These are phyloP conservation scores for Golubevia pallescens DNA, from an alignment of 1,284 basidiomycete genomes.

Conservation along the genomic window DNA sequence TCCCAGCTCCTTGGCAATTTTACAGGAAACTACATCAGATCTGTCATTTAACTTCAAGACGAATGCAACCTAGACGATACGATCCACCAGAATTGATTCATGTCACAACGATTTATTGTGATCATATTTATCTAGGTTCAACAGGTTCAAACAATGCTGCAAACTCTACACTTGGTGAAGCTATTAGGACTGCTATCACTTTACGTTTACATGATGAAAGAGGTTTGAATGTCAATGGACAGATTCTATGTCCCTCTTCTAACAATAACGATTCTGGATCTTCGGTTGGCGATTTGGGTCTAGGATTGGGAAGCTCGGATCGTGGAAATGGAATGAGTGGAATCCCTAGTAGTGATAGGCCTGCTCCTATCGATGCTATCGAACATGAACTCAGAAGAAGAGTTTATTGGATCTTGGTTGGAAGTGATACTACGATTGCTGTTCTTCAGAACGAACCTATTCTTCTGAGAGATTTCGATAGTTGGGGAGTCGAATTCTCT, in stretches of 20 bases:
- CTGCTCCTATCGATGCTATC: conserved; percentile 17
- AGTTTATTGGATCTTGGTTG: conserved; percentile 33
- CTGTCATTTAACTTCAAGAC: conserved; percentile 33
- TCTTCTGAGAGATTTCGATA: conserved; percentile 30
- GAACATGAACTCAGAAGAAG: conserved; percentile 33
- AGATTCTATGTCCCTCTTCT: conserved; percentile 10
- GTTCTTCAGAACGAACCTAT: conserved; percentile 35
- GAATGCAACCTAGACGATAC: conserved; percentile 32
- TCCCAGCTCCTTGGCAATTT: conserved; percentile 29
- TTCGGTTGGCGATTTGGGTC: conserved; percentile 7
- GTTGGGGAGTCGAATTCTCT: conserved; percentile 26
- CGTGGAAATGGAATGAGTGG: not conserved
- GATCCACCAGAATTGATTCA: conserved; percentile 34
- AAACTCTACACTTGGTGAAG: conserved; percentile 39
- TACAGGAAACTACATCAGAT: conserved; percentile 37
- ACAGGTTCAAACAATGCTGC: conserved; percentile 27
- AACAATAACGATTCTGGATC: not conserved
- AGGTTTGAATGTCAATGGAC: not conserved
- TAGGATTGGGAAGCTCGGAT: not conserved
- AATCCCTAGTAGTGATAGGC: not conserved
- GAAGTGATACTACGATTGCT: conserved; percentile 36
- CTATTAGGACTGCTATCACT: conserved; percentile 28
- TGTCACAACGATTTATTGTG: conserved; percentile 39
- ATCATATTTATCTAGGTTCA: conserved; percentile 45
- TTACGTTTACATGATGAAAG: conserved; percentile 34